phyloP scores from a whole-genome alignment of 441 rosid genomes.

The Arabidopsis lyrata region DNA sequence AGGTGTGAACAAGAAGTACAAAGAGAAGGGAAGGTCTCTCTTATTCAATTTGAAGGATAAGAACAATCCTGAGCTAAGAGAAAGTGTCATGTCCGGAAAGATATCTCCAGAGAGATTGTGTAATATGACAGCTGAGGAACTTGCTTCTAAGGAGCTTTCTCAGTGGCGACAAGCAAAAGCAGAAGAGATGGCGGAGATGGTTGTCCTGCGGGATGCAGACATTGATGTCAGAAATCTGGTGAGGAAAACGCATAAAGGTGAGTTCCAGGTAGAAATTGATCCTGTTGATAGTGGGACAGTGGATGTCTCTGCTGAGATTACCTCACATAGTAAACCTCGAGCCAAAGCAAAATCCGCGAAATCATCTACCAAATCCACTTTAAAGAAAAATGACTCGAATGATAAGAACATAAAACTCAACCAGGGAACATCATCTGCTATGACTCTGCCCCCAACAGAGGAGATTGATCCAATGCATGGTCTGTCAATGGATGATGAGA shows the following conservation, averaged over 20 bases:
- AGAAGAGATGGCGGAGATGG: conserved; percentile 96
- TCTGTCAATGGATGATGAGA: conserved; percentile 83
- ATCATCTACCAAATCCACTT: conserved; percentile 43
- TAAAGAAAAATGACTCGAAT: conserved; percentile 22
- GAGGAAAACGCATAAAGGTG: conserved; percentile 98
- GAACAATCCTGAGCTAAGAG: conserved; percentile 89
- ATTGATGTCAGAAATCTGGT: conserved; percentile 87
- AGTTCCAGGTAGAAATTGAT: conserved; percentile 90
- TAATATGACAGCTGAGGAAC: conserved; percentile 96
- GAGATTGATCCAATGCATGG: conserved; percentile 51
- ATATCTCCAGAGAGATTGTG: conserved; percentile 80
- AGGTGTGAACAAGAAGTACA: conserved; percentile 96
- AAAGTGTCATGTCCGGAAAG: conserved; percentile 80
- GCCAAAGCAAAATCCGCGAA: conserved; percentile 36
- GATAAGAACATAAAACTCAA: conserved; percentile 41
- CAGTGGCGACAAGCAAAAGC: conserved; percentile 99
- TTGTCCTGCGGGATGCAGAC: conserved; percentile 81
- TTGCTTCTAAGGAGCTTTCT: conserved; percentile 98
- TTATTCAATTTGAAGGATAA: conserved; percentile 92
- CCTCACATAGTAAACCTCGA: conserved; percentile 43
- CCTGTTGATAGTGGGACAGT: conserved; percentile 61
- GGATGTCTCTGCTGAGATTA: conserved; percentile 68
- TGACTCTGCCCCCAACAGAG: conserved; percentile 66
- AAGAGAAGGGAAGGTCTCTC: conserved; percentile 94
- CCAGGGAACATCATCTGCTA: conserved; percentile 48